Conservation (phyloP, 1,284 basidiomycete species). For the Ustilago esculenta region DNA sequence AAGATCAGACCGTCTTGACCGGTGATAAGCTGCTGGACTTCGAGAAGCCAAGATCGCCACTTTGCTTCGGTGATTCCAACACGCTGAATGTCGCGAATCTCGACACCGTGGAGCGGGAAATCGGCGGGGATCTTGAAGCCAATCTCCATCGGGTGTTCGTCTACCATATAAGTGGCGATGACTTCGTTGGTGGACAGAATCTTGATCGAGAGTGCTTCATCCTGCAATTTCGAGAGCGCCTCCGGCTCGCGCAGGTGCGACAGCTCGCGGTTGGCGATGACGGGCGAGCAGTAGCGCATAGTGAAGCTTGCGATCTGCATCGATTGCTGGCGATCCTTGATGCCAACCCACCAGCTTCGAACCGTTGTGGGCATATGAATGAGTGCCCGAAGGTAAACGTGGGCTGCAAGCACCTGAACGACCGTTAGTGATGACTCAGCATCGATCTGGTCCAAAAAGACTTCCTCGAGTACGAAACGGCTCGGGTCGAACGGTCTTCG, state of each 20-base stretch:
- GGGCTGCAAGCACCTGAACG: constrained; percentile 80
- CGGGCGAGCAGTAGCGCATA: constrained; percentile 86
- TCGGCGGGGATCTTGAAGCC: constrained; percentile 85
- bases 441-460: constrained; percentile 73
- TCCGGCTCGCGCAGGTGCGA: constrained; percentile 77
- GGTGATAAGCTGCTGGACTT: constrained; percentile 89
- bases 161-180: constrained; percentile 78
- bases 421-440: constrained; percentile 59
- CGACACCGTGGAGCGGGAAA: constrained; percentile 89
- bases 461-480: constrained; percentile 85
- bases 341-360: constrained; percentile 83
- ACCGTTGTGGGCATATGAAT: constrained; percentile 59
- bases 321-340: constrained; percentile 88
- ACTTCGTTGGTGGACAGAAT: constrained; percentile 74
- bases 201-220: constrained; percentile 80
- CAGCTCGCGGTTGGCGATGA: constrained; percentile 85
- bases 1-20: constrained; percentile 85
- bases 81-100: constrained; percentile 83
- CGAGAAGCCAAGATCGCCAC: constrained; percentile 94
- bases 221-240: constrained; percentile 75
- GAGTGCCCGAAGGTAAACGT: constrained; percentile 74
- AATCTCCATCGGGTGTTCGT: constrained; percentile 94
- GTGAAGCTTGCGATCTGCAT: constrained; percentile 81
- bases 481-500: constrained; percentile 76
- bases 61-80: constrained; percentile 84